A percentile compares a stretch with the other conserved stretches of the same genome.
Evolutionary conservation across 768 basidiomycete species (phyloP).

Genomic region (Trametes meyenii): DNA sequence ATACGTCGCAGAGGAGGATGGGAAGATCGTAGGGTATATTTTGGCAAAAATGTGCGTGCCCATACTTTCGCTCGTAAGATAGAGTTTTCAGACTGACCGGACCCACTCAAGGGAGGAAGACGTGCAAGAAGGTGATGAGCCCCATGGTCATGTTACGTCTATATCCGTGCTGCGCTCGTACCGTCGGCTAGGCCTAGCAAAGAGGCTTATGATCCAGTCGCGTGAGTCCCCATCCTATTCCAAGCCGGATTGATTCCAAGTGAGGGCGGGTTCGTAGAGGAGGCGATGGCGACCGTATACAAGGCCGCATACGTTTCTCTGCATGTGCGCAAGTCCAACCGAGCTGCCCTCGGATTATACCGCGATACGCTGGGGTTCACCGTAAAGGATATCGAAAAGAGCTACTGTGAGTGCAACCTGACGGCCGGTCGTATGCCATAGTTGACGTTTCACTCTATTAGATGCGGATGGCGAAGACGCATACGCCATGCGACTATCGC

Average conservation of each 20-base stretch:
- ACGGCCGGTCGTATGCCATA: slow-evolving; percentile 21
- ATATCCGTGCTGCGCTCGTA: slow-evolving; percentile 93
- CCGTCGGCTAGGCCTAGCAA: slow-evolving; percentile 88
- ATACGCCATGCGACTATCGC: slow-evolving; percentile 81
- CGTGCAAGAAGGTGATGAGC: slow-evolving; percentile 56
- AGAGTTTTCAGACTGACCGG: background rate
- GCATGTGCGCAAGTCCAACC: slow-evolving; percentile 94
- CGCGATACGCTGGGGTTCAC: slow-evolving; percentile 89
- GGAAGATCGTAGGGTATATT: slow-evolving; percentile 91
- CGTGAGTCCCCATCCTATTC: slow-evolving; percentile 53
- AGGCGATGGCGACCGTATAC: slow-evolving; percentile 90
- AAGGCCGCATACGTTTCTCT: slow-evolving; percentile 82
- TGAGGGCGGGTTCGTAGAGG: slow-evolving; percentile 52
- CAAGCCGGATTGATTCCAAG: background rate
- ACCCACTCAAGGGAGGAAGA: slow-evolving; percentile 60
- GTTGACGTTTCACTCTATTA: slow-evolving; percentile 34
- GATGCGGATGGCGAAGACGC: slow-evolving; percentile 97
- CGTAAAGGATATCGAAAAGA: slow-evolving; percentile 82
- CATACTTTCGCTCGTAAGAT: background rate
- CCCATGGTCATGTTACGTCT: slow-evolving; percentile 93
- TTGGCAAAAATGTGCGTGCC: slow-evolving; percentile 86
- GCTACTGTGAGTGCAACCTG: slow-evolving; percentile 71
- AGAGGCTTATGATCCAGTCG: slow-evolving; percentile 91
- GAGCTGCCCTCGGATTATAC: slow-evolving; percentile 87
- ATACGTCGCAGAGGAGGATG: slow-evolving; percentile 91